Evolutionary conservation across 331 rosid genomes (phyloP), one percentile per base, ranked within the genome.

Genomic region (Quercus phellos): DNA sequence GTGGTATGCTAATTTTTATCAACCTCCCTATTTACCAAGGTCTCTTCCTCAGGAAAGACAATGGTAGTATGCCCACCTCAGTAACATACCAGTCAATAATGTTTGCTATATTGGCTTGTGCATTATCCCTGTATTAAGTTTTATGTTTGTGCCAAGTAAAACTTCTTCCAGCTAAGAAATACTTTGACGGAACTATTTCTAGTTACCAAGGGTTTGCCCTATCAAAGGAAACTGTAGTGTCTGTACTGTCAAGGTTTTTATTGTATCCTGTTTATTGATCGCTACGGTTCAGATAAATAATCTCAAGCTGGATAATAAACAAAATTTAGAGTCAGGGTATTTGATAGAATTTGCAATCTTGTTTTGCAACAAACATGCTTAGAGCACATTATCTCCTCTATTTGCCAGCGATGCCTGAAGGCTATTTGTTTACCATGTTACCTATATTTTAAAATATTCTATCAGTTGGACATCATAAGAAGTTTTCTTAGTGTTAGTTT

Each of bases 21-120:
- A 77, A 77, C 67, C 30, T 77, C 22, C 81, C 81, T 34, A 2
- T 77, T 43, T 77, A 77, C 43, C 68, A 68, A 22, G 76, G 59
- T 5, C 51, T 77, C 11, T 68, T 46, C 38, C 42, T 51, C 69
- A 21, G 79, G 73, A 76, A 11, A 46, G 79, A 77, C 70, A 38
- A 38, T 6, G 81, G 69, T 5, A 70, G 46, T 5, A 26, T 77
- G 58, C 81, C 81, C 14, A 11, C 32, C n/a, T 77, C 76, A 2
- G 24, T 42, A 13, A 69, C 75, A 7, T 6, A 0, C 34, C 74
- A 9, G n/a, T 77, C 76, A 2, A 26, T 77, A 8, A 22, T 77
- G 74, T 54, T 42, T 51, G 70, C 75, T 70, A 6, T 56, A 35
- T 51, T 42, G 29, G 70, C 60, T 10, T 70, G 81, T 70, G 72